Base-by-base conservation (phyloP, 208 protist species). In the Wallacemonas sp. region DNA sequence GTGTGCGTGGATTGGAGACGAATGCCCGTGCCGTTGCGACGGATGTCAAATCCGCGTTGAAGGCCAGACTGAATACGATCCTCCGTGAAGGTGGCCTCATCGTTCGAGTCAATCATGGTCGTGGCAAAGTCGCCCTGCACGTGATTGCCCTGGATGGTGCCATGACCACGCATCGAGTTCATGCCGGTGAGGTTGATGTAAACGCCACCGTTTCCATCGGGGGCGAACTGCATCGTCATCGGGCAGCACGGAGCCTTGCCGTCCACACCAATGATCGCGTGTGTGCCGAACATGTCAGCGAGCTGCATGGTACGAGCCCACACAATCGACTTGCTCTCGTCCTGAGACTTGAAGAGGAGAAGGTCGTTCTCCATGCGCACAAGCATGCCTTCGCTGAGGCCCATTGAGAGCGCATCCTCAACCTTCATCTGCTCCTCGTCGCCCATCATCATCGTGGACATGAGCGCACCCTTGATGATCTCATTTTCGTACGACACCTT, bases 121-220 rank as follows among this genome's bases (percentile, higher is more conserved):
- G 79, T 74, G 13, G 73, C 81, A 32, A 92, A n/a, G 8, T 77
- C 73, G 53, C 76, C 81, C 21, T 67, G 66, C 10, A 92, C 61
- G 41, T 66, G 32, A 12, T 69, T 73, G 32, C 69, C 71, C 24
- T 80, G 59, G 22, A 92, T 76, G 19, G 66, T 62, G 71, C 80
- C 73, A 41, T 83, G 74, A 15, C 85, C 85, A 1, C 85, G 81
- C 32, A 92, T 55, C 4, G 75, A 79, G 63, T 85, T 84, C 9
- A 57, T 71, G 48, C 86, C 61, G 33, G 80, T 83, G 4, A 73
- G 79, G 60, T 79, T 73, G 42, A 87, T 39, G 48, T 83, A 77
- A 26, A 65, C 52, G 41, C 74, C 73, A 15, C 77, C 74, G 21
- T 55, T 66, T 24, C 66, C 76, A 69, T 82, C 73, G 5, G 75